Conservation (phyloP, 257 asterid species). For the Jacaranda mimosifolia region DNA sequence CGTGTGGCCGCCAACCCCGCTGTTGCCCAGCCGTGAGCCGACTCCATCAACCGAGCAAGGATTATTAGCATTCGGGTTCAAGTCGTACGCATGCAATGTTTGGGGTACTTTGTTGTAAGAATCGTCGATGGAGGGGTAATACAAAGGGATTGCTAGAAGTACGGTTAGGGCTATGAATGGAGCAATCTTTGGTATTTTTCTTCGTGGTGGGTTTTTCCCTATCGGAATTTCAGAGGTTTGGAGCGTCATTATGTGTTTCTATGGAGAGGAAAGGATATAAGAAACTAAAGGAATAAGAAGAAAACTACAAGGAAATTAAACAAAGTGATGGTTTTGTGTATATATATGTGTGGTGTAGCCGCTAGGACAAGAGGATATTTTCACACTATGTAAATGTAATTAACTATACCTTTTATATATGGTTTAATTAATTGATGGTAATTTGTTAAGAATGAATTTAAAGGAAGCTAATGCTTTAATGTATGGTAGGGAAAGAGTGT, state of each 20-base stretch:
- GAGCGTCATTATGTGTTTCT: conserved; percentile 51
- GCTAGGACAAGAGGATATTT: neutral
- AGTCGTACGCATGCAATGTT: conserved; percentile 10
- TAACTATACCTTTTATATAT: no score
- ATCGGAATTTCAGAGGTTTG: conserved; percentile 48
- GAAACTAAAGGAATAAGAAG: neutral
- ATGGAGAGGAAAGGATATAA: conserved; percentile 12
- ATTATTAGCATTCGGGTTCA: neutral
- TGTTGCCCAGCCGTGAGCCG: neutral
- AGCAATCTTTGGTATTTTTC: conserved; percentile 49
- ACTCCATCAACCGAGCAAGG: conserved; percentile 7
- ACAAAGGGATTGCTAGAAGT: conserved; percentile 57
- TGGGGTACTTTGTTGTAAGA: conserved; percentile 42
- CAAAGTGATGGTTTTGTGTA: conserved; percentile 16
- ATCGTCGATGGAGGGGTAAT: conserved; percentile 43
- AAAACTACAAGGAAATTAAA: neutral
- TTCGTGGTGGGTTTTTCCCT: conserved; percentile 52
- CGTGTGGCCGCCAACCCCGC: neutral
- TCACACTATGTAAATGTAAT: no score
- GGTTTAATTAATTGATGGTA: neutral
- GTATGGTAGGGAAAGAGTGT: neutral
- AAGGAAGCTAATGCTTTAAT: neutral
- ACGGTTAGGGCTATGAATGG: conserved; percentile 54
- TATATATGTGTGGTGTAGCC: neutral
- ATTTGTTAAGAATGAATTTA: neutral